Evolutionary conservation across 305 asterid genomes (phyloP).

Genomic region (Solanum hybrid): DNA sequence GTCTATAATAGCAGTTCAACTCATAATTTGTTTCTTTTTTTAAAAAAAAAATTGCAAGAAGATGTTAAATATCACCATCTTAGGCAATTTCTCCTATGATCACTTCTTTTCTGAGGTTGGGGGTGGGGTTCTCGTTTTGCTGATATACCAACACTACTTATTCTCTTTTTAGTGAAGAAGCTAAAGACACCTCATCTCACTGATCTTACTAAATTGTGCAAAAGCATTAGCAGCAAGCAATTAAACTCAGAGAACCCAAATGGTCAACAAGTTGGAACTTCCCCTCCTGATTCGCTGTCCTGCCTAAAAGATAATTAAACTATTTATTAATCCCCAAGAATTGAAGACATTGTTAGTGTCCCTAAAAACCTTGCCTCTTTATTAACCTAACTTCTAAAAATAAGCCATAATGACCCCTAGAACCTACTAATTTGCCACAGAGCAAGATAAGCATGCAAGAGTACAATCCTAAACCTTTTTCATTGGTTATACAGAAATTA

Average conservation of each 20-base stretch:
- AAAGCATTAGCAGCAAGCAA: background rate
- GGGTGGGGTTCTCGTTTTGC: background rate
- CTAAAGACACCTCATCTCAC: background rate
- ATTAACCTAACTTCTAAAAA: background rate
- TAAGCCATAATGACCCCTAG: background rate
- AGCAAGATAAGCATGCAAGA: background rate
- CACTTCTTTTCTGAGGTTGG: background rate
- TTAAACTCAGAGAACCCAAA: background rate
- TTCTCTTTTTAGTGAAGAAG: background rate
- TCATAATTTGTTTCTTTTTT: background rate
- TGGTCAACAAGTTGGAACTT: background rate
- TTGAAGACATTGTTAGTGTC: background rate
- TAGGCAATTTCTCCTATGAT: background rate
- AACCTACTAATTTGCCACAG: background rate
- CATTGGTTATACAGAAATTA: background rate
- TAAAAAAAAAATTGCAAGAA: background rate
- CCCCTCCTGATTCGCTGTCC: background rate
- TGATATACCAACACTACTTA: background rate
- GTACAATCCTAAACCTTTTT: background rate
- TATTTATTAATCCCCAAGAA: background rate
- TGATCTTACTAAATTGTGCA: background rate
- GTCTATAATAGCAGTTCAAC: background rate
- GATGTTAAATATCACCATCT: background rate
- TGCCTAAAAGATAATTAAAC: background rate
- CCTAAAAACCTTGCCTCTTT: background rate